Conservation (phyloP, 768 basidiomycete genomes). For the Termitomyces sp. region DNA sequence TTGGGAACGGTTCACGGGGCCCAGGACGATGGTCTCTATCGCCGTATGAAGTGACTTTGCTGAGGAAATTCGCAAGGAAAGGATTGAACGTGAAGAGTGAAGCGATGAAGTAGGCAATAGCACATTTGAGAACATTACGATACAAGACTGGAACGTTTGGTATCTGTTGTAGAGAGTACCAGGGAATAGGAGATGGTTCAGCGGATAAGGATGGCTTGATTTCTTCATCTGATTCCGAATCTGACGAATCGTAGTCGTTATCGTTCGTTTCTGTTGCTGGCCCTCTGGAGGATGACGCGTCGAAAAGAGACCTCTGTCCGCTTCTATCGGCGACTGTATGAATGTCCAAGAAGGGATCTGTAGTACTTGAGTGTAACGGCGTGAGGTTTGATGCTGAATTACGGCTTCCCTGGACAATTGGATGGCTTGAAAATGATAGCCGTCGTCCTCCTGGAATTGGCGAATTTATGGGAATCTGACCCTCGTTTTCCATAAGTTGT, state of each 20-base stretch:
- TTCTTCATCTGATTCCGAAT: slow-evolving; percentile 9
- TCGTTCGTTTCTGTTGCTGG: slow-evolving; percentile 2
- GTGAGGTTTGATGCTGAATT: not conserved
- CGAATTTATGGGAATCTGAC: slow-evolving; percentile 27
- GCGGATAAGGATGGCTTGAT: slow-evolving; percentile 1
- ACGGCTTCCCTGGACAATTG: not conserved
- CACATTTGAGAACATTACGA: slow-evolving; percentile 84
- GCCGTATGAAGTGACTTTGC: slow-evolving; percentile 47
- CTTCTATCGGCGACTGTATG: slow-evolving; percentile 2
- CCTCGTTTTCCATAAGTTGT: slow-evolving; percentile 67
- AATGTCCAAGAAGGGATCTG: slow-evolving; percentile 11
- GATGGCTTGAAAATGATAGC: not conserved
- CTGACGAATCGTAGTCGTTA: slow-evolving; percentile 18
- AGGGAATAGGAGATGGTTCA: slow-evolving; percentile 4
- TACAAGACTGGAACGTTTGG: slow-evolving; percentile 44
- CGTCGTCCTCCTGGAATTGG: slow-evolving; percentile 5
- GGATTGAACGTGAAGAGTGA: slow-evolving; percentile 92
- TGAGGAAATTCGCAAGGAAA: slow-evolving; percentile 61
- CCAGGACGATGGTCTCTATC: slow-evolving; percentile 25
- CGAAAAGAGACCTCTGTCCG: not conserved
- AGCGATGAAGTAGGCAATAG: slow-evolving; percentile 83
- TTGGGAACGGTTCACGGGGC: slow-evolving; percentile 56
- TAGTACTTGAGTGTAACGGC: slow-evolving; percentile 2
- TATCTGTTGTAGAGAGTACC: slow-evolving; percentile 16
- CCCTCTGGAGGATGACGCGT: not conserved